phyloP scores from a whole-genome alignment of 73 alveolate genomes.

The Paramecium bursaria region DNA sequence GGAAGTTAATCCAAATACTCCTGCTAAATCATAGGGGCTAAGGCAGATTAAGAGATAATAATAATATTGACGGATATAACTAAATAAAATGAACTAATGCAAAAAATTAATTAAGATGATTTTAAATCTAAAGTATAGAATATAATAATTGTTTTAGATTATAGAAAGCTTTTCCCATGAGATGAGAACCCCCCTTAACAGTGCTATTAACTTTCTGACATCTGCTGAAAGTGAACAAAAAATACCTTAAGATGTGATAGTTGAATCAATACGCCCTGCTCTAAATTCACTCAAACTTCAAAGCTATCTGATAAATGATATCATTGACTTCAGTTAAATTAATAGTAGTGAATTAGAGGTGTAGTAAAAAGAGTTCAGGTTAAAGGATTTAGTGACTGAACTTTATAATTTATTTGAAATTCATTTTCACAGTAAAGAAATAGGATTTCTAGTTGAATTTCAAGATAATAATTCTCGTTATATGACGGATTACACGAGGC shows the following conservation, averaged over 20 bases:
- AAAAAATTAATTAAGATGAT: not conserved
- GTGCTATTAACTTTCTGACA: slow-evolving; percentile 28
- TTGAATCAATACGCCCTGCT: slow-evolving; percentile 35
- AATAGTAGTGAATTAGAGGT: slow-evolving; percentile 7
- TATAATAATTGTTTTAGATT: slow-evolving; percentile 7
- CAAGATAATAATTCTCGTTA: not conserved
- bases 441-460: slow-evolving; percentile 4
- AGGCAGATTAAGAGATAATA: no score
- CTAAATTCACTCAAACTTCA: slow-evolving; percentile 7
- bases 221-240: not conserved
- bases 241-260: not conserved
- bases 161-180: slow-evolving; percentile 54
- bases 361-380: not conserved
- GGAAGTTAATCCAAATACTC: not conserved
- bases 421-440: not conserved
- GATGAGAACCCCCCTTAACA: slow-evolving; percentile 47
- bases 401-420: not conserved
- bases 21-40: not conserved
- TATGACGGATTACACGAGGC: slow-evolving; percentile 8
- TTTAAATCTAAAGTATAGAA: slow-evolving; percentile 40
- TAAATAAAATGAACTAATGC: no score
- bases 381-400: slow-evolving; percentile 32
- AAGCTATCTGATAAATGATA: slow-evolving; percentile 11
- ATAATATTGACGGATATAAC: no score
- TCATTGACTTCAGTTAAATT: slow-evolving; percentile 23